Evolutionary conservation across 2,329 filamentous ascomycete genomes (phyloP), one percentile per base, ranked within the genome.

Genomic region (Plectosphaerella cucumerina): DNA sequence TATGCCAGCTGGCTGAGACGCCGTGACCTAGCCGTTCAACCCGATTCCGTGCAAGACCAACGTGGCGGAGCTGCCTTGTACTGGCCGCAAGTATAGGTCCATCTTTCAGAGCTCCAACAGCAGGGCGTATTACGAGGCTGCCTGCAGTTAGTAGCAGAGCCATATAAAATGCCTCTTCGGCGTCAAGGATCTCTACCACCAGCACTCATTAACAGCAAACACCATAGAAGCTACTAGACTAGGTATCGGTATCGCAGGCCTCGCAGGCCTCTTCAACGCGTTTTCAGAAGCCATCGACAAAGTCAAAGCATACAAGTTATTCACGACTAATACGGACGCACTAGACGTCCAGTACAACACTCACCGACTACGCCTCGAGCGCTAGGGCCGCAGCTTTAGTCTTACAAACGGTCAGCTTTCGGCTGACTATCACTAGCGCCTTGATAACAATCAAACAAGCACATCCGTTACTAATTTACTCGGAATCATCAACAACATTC

Each of bases 361-460:
- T 2, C 26, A 50, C 0, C 55, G 42, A 8, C n/a, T 57, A 1
- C 54, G 54, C 6, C 50, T 64, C 3, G 54, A 59, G 20, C 34
- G 51, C 9, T 64, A 59, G 60, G 62, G 60, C 0, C 21, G 8
- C 0, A 18, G 21, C 1, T 57, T 63, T 2, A 62, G 62, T 0
- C 14, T 63, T 9, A 31, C 52, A 12, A 0, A 42, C 2, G 45
- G 39, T 9, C 33, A 37, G 46, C 31, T 54, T 18, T 44, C 45
- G 2, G 33, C 48, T 6, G 17, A 50, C 14, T 44, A 57, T n/a
- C 51, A 58, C 21, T 8, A 47, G 35, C 50, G 42, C 11, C 51
- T 58, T 12, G 39, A 53, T 18, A 50, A 59, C 21, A 23, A 33
- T 9, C 8, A 53, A 12, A 54, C 26, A 5, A 23, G 34, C 1